These are phyloP conservation scores for Polyporus tsugae DNA, from an alignment of 1,284 basidiomycete genomes.

Conservation along the genomic window DNA sequence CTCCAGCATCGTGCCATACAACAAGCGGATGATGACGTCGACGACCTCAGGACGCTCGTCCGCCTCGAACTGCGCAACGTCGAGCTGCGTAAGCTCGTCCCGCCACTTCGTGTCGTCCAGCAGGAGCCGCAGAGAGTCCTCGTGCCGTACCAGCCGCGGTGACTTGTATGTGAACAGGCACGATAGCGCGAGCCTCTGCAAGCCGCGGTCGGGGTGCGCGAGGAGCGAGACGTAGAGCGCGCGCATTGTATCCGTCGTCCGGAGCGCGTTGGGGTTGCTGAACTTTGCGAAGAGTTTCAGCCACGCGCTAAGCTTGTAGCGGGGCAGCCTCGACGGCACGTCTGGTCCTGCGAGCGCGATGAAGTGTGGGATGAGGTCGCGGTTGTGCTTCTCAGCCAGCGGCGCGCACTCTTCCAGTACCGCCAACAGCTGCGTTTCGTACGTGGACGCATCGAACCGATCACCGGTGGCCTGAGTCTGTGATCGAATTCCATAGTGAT, in stretches of 20 bases:
- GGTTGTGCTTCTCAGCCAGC: slow-evolving; percentile 86
- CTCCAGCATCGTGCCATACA: slow-evolving; percentile 93
- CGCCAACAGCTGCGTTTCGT: slow-evolving; percentile 82
- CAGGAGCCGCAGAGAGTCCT: slow-evolving; percentile 73
- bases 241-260: slow-evolving; percentile 74
- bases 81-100: slow-evolving; percentile 84
- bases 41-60: slow-evolving; percentile 76
- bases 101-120: slow-evolving; percentile 91
- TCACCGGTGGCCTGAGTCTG: slow-evolving; percentile 69
- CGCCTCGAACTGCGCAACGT: slow-evolving; percentile 70
- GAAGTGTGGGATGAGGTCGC: slow-evolving; percentile 83
- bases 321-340: slow-evolving; percentile 54
- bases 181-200: slow-evolving; percentile 83
- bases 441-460: slow-evolving; percentile 78
- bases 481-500: slow-evolving; percentile 7
- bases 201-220: slow-evolving; percentile 83
- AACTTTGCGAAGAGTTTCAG: slow-evolving; percentile 92
- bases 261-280: slow-evolving; percentile 88
- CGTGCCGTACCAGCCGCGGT: slow-evolving; percentile 70
- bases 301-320: slow-evolving; percentile 75
- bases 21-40: slow-evolving; percentile 78
- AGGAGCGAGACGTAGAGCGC: slow-evolving; percentile 79
- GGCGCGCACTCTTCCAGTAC: slow-evolving; percentile 72
- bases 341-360: slow-evolving; percentile 60
- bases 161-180: slow-evolving; percentile 90